phyloP scores from a whole-genome alignment of 2,329 filamentous ascomycete genomes.

The Calonectria naviculata region DNA sequence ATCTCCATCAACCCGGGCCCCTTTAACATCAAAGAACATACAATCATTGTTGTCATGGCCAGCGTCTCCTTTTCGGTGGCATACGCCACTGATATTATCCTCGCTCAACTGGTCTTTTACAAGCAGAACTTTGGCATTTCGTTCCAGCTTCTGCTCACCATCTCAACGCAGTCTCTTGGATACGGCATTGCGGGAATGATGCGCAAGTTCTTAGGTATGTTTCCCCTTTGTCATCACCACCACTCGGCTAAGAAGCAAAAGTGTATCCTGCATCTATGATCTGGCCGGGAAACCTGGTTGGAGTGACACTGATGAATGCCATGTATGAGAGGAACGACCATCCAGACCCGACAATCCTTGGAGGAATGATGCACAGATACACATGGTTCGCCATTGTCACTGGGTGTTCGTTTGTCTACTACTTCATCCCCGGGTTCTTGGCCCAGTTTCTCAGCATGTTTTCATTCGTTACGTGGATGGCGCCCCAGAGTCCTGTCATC shows the following conservation, averaged over 20 bases:
- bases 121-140: conserved; percentile 74
- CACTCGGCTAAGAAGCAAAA: conserved; percentile 35
- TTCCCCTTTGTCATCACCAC: no score
- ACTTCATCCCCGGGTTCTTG: conserved; percentile 76
- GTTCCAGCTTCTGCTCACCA: conserved; percentile 74
- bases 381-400: conserved; percentile 72
- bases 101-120: conserved; percentile 79
- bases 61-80: conserved; percentile 76
- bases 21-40: conserved; percentile 78
- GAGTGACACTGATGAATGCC: conserved; percentile 75
- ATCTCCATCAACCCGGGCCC: conserved; percentile 75
- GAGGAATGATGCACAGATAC: conserved; percentile 75
- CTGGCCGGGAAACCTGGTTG: conserved; percentile 76
- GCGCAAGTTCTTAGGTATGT: conserved; percentile 69
- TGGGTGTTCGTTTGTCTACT: conserved; percentile 69
- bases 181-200: conserved; percentile 78
- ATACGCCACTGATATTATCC: conserved; percentile 80
- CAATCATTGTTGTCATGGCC: conserved; percentile 77
- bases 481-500: conserved; percentile 73
- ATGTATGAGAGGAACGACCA: conserved; percentile 73
- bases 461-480: conserved; percentile 78
- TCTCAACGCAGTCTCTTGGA: conserved; percentile 76
- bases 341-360: conserved; percentile 63
- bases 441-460: conserved; percentile 78
- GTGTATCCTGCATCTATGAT: conserved; percentile 78